These are phyloP conservation scores for Asterochloris erici DNA, from an alignment of 139 green algal genomes.

Conservation along the genomic window DNA sequence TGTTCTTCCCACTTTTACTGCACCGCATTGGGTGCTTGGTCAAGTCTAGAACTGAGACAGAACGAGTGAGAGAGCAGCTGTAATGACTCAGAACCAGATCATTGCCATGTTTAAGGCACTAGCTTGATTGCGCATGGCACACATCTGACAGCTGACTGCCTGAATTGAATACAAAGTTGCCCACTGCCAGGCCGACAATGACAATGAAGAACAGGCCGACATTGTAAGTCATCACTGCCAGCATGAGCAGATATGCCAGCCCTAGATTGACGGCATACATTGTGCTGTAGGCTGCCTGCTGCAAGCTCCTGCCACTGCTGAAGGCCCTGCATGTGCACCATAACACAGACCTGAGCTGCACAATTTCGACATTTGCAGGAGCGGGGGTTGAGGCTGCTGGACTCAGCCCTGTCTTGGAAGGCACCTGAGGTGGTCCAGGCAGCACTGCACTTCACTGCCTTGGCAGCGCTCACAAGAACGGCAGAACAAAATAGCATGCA, in stretches of 20 bases:
- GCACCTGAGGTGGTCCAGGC: background rate
- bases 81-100: too few species aligned
- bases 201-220: conserved; percentile 43
- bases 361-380: background rate
- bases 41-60: too few species aligned
- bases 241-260: conserved; percentile 48
- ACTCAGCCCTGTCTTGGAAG: background rate
- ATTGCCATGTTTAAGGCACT: too few species aligned
- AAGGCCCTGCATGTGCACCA: background rate
- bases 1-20: too few species aligned
- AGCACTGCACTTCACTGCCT: background rate
- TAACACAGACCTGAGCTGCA: background rate
- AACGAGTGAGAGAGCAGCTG: too few species aligned
- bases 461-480: too few species aligned
- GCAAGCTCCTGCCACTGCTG: background rate
- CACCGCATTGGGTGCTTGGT: too few species aligned
- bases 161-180: conserved; percentile 25
- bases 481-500: too few species aligned
- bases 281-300: conserved; percentile 22
- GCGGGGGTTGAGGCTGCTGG: background rate
- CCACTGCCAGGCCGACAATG: conserved; percentile 26
- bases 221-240: conserved; percentile 57
- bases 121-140: background rate
- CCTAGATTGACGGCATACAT: conserved; percentile 32
- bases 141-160: conserved; percentile 7